phyloP scores from a whole-genome alignment of 169 alveolate genomes.

The Babesia caballi region DNA sequence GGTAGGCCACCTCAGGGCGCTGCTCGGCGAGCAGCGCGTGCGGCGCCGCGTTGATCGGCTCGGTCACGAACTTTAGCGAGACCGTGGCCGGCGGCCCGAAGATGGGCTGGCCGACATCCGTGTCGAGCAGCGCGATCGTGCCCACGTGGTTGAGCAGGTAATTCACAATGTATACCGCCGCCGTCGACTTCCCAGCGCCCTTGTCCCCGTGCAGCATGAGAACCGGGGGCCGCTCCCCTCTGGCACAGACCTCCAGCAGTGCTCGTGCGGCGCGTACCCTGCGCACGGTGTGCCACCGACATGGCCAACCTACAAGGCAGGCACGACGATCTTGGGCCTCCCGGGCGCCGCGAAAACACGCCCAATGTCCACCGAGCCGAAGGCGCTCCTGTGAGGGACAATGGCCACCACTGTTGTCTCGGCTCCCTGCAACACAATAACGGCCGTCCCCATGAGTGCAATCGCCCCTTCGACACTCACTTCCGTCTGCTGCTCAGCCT shows the following conservation, averaged over 20 bases:
- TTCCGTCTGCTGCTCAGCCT: background rate
- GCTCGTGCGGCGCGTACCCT: background rate
- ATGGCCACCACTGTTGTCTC: conserved; percentile 24
- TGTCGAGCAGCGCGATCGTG: conserved; percentile 52
- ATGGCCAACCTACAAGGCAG: conserved; percentile 11
- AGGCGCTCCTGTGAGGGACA: conserved; percentile 24
- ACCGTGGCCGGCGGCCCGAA: conserved; percentile 45
- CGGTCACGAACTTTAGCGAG: conserved; percentile 29
- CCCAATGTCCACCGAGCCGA: conserved; percentile 25
- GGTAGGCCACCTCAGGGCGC: conserved; percentile 29
- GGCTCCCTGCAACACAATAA: background rate
- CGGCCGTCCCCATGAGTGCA: too few species aligned
- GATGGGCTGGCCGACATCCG: conserved; percentile 66
- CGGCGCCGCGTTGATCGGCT: conserved; percentile 34
- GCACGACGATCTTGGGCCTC: conserved; percentile 13
- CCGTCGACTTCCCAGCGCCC: conserved; percentile 55
- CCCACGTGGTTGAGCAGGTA: conserved; percentile 47
- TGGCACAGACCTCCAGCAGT: conserved; percentile 16
- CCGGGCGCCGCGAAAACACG: background rate
- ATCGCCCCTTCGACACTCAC: too few species aligned
- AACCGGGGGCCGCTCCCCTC: conserved; percentile 36
- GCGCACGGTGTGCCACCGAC: background rate
- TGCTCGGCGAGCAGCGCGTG: conserved; percentile 18
- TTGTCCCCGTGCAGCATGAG: conserved; percentile 61
- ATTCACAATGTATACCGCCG: conserved; percentile 29